Conservation (phyloP, 257 asterid genomes). For the Capsicum chinense region DNA sequence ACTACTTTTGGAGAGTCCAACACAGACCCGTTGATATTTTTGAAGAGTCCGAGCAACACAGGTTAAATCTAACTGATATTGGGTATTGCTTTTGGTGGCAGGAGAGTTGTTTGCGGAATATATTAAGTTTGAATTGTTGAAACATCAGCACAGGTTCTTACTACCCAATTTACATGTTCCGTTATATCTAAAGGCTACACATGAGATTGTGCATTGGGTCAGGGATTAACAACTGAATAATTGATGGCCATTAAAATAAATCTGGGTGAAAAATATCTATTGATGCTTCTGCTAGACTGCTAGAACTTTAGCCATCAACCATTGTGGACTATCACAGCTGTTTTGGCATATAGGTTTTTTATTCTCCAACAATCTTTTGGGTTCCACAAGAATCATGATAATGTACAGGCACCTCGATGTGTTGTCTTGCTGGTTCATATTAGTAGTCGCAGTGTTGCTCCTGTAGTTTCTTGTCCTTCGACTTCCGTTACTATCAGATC, state of each 20-base stretch:
- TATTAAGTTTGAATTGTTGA: background rate
- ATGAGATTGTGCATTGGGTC: background rate
- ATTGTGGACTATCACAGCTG: background rate
- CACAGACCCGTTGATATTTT: too few relatives aligned
- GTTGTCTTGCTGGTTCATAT: too few relatives aligned
- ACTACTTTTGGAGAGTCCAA: too few relatives aligned
- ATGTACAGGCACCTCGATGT: background rate
- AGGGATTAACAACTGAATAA: slow-evolving; percentile 18
- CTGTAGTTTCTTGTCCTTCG: too few relatives aligned
- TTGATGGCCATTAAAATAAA: slow-evolving; percentile 18
- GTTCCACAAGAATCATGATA: slow-evolving; percentile 16
- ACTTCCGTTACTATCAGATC: too few relatives aligned
- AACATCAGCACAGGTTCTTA: background rate
- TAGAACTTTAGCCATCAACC: background rate
- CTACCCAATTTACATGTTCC: background rate
- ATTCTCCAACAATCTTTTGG: slow-evolving; percentile 13
- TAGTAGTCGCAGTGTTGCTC: too few relatives aligned
- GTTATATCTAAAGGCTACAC: background rate
- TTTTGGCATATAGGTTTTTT: background rate
- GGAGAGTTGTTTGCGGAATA: slow-evolving; percentile 12
- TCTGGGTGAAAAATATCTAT: background rate
- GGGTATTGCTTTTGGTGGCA: slow-evolving; percentile 3
- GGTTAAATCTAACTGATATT: slow-evolving; percentile 7
- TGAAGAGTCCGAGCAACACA: too few relatives aligned
- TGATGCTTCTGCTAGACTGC: slow-evolving; percentile 4